phyloP scores from a whole-genome alignment of 441 rosid species.

The Brassica balearica region DNA sequence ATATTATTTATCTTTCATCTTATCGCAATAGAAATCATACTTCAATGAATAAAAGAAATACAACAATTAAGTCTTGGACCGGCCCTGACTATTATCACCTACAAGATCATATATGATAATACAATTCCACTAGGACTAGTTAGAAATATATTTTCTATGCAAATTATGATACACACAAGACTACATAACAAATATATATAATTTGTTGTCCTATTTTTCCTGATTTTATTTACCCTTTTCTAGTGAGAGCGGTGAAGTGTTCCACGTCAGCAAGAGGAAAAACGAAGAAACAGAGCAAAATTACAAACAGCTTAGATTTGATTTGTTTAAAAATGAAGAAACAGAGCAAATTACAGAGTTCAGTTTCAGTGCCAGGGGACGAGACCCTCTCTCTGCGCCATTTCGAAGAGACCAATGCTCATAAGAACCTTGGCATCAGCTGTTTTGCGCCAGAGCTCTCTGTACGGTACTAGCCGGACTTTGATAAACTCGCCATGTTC shows the following conservation, averaged over 20 bases:
- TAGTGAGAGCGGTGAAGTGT: slow-evolving; percentile 36
- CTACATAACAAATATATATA: no score
- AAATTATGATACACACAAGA: neutral
- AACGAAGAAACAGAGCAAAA: neutral
- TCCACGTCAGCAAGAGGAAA: slow-evolving; percentile 34
- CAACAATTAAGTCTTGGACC: slow-evolving; percentile 2
- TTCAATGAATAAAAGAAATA: neutral
- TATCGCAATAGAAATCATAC: slow-evolving; percentile 24
- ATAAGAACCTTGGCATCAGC: slow-evolving; percentile 77
- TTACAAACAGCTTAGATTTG: neutral
- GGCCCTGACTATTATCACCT: slow-evolving; percentile 1
- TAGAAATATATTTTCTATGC: neutral
- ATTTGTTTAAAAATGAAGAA: neutral
- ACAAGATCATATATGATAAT: neutral
- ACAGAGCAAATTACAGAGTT: neutral
- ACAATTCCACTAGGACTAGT: neutral
- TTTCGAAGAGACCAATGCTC: slow-evolving; percentile 79
- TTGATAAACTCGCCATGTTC: slow-evolving; percentile 83
- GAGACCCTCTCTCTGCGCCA: slow-evolving; percentile 67
- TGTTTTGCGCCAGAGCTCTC: slow-evolving; percentile 75
- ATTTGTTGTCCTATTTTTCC: no score
- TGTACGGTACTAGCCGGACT: slow-evolving; percentile 67
- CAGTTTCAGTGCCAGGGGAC: slow-evolving; percentile 46
- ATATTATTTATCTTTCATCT: slow-evolving; percentile 14
- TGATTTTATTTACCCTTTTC: no score